Percentiles rank a stretch among this genome's conserved stretches.
Evolutionary conservation across 2,329 filamentous ascomycete species (phyloP).

Genomic region (Diaporthe longicolla): DNA sequence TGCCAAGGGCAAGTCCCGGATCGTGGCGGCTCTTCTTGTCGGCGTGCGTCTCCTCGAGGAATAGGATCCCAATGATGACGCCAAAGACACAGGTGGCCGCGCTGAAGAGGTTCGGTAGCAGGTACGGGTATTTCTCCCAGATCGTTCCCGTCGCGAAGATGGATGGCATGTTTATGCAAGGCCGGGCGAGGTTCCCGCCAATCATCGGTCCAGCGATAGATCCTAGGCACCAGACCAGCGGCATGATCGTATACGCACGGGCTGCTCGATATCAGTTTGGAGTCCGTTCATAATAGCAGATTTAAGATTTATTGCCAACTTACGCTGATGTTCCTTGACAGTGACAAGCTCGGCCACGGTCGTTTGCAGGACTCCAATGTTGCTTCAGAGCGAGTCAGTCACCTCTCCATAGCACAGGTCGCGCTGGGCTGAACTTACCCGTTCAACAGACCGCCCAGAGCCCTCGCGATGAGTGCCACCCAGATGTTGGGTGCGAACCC

Average conservation of each 20-base stretch:
- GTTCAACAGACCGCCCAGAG: conserved; percentile 91
- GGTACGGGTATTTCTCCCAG: conserved; percentile 89
- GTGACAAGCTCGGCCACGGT: conserved; percentile 95
- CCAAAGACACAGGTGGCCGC: conserved; percentile 82
- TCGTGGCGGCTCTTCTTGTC: conserved; percentile 84
- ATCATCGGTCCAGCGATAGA: conserved; percentile 94
- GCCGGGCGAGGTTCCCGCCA: conserved; percentile 89
- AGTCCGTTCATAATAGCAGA: conserved; percentile 22
- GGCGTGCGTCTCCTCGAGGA: conserved; percentile 93
- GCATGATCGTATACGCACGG: conserved; percentile 97
- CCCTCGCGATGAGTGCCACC: conserved; percentile 87
- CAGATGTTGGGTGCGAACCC: conserved; percentile 88
- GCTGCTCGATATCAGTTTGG: conserved; percentile 62
- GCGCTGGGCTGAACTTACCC: conserved; percentile 71
- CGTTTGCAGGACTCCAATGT: conserved; percentile 95
- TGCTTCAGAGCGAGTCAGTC: conserved; percentile 65
- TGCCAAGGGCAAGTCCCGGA: conserved; percentile 81
- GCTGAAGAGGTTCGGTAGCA: conserved; percentile 93
- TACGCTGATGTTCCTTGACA: conserved; percentile 92
- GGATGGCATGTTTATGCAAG: conserved; percentile 84
- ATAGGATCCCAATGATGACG: conserved; percentile 83
- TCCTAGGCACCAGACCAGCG: conserved; percentile 96
- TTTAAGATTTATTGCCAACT: conserved; percentile 52
- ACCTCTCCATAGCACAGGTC: conserved; percentile 17
- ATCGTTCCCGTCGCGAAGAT: conserved; percentile 81